Conservation (phyloP, 208 protist species). For the Wallacemonas rigidus region DNA sequence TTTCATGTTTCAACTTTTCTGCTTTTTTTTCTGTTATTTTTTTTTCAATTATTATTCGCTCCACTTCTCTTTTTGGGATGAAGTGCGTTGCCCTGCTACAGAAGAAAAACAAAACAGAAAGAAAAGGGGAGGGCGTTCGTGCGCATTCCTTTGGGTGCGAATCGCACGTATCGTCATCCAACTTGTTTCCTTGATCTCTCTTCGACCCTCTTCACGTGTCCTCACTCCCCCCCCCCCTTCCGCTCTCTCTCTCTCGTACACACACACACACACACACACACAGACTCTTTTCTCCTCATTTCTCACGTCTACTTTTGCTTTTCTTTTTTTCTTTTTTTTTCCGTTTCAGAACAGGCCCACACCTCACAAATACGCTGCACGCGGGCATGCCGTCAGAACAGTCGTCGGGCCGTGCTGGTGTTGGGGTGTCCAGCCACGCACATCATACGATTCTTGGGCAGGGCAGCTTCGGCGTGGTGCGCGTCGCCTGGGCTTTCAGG, state of each 20-base stretch:
- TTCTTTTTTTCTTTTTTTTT: slow-evolving; percentile 21
- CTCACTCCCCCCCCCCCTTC: not conserved
- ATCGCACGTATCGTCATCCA: not conserved
- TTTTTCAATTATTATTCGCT: slow-evolving; percentile 3
- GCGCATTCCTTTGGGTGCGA: too few species aligned
- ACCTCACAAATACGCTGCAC: not conserved
- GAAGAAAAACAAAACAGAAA: not conserved
- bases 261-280: not conserved
- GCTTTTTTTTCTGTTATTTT: slow-evolving; percentile 17
- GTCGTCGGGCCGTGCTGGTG: not conserved
- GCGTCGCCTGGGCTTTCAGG: slow-evolving; percentile 32
- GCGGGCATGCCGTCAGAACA: not conserved
- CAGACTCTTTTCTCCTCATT: not conserved
- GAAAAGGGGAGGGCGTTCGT: too few species aligned
- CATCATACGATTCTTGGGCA: slow-evolving; percentile 17
- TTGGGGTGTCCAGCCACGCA: not conserved
- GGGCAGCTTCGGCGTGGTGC: slow-evolving; percentile 34
- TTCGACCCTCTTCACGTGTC: too few species aligned
- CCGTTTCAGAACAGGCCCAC: not conserved
- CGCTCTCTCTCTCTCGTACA: slow-evolving; percentile 1
- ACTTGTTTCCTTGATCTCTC: too few species aligned
- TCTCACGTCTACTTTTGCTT: not conserved
- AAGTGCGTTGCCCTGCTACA: not conserved
- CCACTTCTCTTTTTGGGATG: not conserved
- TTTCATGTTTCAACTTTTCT: slow-evolving; percentile 28